A percentile compares a stretch with the other conserved stretches of the same genome.
These are phyloP conservation scores for Fraxinus excelsior DNA, from an alignment of 257 asterid genomes.

Conservation along the genomic window DNA sequence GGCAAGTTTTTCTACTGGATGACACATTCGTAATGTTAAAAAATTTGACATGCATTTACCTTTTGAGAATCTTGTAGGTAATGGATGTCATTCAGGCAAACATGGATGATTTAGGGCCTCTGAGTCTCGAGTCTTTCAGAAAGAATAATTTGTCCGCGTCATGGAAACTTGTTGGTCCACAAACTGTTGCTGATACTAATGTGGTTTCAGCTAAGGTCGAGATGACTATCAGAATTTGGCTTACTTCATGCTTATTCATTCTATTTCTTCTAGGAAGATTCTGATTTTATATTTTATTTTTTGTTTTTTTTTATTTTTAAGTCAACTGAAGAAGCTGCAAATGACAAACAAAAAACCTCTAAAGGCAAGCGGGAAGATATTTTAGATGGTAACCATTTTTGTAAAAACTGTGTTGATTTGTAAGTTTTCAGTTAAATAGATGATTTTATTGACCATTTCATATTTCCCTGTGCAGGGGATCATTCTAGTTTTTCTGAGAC, in stretches of 20 bases:
- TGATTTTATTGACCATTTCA: conserved; percentile 15
- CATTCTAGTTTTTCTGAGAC: conserved; percentile 52
- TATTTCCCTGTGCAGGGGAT: conserved; percentile 50
- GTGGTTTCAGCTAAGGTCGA: conserved; percentile 37
- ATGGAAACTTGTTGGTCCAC: conserved; percentile 43
- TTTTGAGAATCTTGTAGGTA: conserved; percentile 31
- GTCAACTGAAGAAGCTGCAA: conserved; percentile 42
- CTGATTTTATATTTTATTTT: conserved; percentile 25
- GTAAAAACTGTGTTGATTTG: background rate
- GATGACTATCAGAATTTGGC: conserved; percentile 15
- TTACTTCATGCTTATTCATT: conserved; percentile 8
- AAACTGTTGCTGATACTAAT: conserved; percentile 17
- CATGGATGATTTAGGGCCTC: conserved; percentile 54
- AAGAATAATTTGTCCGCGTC: conserved; percentile 50
- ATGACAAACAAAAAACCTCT: conserved; percentile 46
- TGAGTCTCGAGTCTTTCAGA: conserved; percentile 48
- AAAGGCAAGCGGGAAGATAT: conserved; percentile 43
- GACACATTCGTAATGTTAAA: background rate
- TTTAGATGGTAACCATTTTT: conserved; percentile 51
- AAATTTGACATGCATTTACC: background rate
- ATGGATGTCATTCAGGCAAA: conserved; percentile 45
- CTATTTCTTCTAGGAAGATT: conserved; percentile 17
- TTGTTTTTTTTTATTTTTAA: conserved; percentile 30
- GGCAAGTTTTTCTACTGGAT: conserved; percentile 32
- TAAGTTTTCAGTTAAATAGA: background rate